These are phyloP conservation scores for Botrytis galanthina DNA, from an alignment of 2,329 filamentous ascomycete genomes.

Conservation along the genomic window DNA sequence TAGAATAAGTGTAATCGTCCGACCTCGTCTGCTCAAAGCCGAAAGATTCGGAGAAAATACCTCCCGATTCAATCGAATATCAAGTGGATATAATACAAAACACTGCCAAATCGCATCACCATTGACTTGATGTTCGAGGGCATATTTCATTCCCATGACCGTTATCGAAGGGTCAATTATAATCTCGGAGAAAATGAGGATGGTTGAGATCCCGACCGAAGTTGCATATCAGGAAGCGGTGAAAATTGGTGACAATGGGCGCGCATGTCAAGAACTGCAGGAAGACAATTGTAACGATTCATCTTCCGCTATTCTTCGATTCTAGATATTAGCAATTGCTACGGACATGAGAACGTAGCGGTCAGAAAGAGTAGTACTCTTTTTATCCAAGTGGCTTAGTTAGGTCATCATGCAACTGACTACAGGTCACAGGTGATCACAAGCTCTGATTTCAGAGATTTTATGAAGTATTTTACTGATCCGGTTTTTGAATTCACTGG, in stretches of 20 bases:
- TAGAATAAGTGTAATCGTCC: background rate
- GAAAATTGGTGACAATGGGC: constrained; percentile 1
- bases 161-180: background rate
- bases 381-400: background rate
- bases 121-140: background rate
- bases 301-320: background rate
- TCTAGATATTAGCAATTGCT: background rate
- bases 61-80: background rate
- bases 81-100: background rate
- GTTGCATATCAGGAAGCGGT: constrained; percentile 1
- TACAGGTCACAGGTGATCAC: background rate
- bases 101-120: background rate
- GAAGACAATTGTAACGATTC: background rate
- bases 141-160: background rate
- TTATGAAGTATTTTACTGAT: background rate
- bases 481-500: background rate
- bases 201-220: background rate
- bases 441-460: background rate
- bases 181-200: background rate
- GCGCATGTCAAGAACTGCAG: background rate
- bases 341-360: background rate
- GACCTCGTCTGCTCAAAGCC: background rate
- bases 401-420: background rate
- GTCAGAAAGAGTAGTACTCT: background rate
- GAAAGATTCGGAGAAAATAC: background rate